A percentile compares a stretch with the other conserved stretches of the same genome.
These are phyloP conservation scores for Phenoliferia sp. DNA, from an alignment of 1,284 basidiomycete genomes.

Conservation along the genomic window DNA sequence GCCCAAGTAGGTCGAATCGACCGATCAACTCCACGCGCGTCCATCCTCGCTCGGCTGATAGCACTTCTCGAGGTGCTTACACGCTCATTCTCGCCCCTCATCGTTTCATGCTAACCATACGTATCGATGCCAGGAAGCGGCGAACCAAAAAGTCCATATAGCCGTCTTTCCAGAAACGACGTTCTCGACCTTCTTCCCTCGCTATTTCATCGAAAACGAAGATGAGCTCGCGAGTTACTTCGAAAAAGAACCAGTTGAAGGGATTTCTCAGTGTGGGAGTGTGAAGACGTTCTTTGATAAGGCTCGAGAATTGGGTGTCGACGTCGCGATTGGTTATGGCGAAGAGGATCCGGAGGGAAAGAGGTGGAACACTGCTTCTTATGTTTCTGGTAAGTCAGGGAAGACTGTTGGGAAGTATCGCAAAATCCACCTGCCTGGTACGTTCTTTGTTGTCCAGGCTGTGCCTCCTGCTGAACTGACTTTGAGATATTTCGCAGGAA, in stretches of 20 bases:
- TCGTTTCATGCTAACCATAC: too few species aligned
- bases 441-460: conserved; percentile 1
- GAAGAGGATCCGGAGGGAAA: conserved; percentile 35
- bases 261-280: conserved; percentile 28
- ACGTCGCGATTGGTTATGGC: conserved; percentile 40
- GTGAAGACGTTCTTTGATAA: conserved; percentile 36
- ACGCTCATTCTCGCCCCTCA: too few species aligned
- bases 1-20: too few species aligned
- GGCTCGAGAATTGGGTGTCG: conserved; percentile 34
- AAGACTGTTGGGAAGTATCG: conserved; percentile 38
- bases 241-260: conserved; percentile 26
- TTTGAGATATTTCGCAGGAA: neutral
- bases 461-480: neutral
- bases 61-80: too few species aligned
- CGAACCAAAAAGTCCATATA: conserved; percentile 33
- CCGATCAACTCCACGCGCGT: too few species aligned
- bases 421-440: conserved; percentile 39
- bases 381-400: conserved; percentile 34
- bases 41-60: too few species aligned
- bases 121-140: conserved; percentile 27
- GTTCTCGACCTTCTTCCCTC: conserved; percentile 41
- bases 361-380: conserved; percentile 38
- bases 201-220: conserved; percentile 37
- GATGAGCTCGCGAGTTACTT: conserved; percentile 36
- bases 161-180: conserved; percentile 40